Evolutionary conservation across 345 rosid species (phyloP), one percentile per base, ranked within the genome.

Genomic region (Populus davidiana): DNA sequence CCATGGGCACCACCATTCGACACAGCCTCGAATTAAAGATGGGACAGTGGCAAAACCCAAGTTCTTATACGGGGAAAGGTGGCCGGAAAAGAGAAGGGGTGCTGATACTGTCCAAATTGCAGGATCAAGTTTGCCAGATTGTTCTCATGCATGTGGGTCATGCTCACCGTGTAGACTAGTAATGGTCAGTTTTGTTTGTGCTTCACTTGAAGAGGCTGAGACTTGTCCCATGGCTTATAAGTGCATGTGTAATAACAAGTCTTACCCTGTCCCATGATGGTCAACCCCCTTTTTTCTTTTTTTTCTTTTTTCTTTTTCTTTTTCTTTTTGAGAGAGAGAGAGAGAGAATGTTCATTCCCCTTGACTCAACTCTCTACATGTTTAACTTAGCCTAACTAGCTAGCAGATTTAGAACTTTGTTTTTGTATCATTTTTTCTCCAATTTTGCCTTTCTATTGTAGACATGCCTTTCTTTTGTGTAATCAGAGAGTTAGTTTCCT

Each of bases 141-240:
- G 97, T 76, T 89, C 98, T 1, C 96, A 92, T 73, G 98, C 97
- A 17, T 94, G 97, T 70, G 98, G 98, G 29, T 94, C 97, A 12
- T 94, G 98, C 84, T 84, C 85, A 8, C 97, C 99, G 11, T 96
- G 98, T 70, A 85, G 92, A 71, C 90, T 96, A 71, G 98, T 96
- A 54, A 91, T 93, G 93, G 94, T 96, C 63, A 93, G 98, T 90
- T 92, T 91, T 71, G 92, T 91, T 23, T 93, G 99, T 76, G 88
- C 99, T 43, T 79, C 97, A 17, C 77, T 92, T 9, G 89, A 89
- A 79, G 98, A 93, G 81, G 98, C 98, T 7, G 98, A 96, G 90
- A 88, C 99, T 49, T 96, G 99, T 85, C 99, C 98, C 12, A 88
- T 96, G 87, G 92, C 97, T 79, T 93, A 96, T 83, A 96, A 91